Conservation (phyloP, 2,329 filamentous ascomycete genomes). For the Harringtonia aguacate region DNA sequence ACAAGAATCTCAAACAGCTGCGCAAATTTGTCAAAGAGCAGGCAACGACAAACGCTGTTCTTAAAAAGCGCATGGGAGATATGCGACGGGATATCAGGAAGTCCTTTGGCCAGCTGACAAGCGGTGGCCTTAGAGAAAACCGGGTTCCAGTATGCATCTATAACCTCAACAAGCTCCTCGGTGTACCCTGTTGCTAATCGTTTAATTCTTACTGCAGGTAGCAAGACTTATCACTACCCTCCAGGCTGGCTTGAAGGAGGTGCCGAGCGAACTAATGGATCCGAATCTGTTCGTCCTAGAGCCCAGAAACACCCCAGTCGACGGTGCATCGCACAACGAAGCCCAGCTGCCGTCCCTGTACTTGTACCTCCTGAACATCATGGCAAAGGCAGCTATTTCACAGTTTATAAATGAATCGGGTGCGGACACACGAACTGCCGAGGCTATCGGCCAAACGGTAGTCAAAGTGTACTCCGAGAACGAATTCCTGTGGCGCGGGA, state of each 20-base stretch:
- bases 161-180: too few species aligned
- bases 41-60: constrained; percentile 39
- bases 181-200: not conserved
- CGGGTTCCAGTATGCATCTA: constrained; percentile 35
- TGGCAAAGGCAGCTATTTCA: constrained; percentile 56
- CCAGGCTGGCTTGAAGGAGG: constrained; percentile 37
- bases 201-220: constrained; percentile 20
- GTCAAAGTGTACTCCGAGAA: constrained; percentile 58
- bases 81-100: constrained; percentile 62
- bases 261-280: constrained; percentile 38
- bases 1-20: constrained; percentile 55
- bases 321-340: constrained; percentile 32
- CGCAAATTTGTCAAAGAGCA: constrained; percentile 35
- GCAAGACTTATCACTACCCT: constrained; percentile 40
- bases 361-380: constrained; percentile 62
- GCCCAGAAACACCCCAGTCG: constrained; percentile 23
- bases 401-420: constrained; percentile 55
- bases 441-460: constrained; percentile 60
- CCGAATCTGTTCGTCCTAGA: constrained; percentile 38
- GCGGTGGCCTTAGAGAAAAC: constrained; percentile 28
- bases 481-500: constrained; percentile 52
- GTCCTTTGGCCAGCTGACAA: constrained; percentile 62
- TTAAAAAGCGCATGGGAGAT: constrained; percentile 60
- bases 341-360: constrained; percentile 44
- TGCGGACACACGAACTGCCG: constrained; percentile 49